Base-by-base conservation (phyloP, 805 yeast genomes). In the Lachancea lanzarotensis region DNA sequence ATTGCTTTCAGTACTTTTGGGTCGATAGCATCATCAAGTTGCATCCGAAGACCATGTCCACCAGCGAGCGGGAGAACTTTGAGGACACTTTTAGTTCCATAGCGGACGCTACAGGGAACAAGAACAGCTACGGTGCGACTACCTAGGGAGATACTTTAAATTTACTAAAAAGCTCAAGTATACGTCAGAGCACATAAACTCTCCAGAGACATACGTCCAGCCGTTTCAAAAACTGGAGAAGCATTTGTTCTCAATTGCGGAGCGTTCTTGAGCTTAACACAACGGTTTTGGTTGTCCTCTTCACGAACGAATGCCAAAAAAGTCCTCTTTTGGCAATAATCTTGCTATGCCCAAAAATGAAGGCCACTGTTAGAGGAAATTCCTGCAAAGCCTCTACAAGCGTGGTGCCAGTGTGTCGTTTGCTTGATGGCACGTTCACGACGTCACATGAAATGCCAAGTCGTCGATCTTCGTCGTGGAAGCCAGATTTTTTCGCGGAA, bases 21-120 rank as follows among this genome's bases (percentile, higher is more conserved):
- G 76, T 84, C 33, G 95, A 85, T 57, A 83, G 79, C 56, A 78
- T 85, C 47, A 84, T 85, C 54, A 83, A 81, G 55, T 70, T 78
- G 52, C 83, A 74, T 17, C 47, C 54, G 19, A 40, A 33, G 22
- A 25, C 31, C n/a, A 22, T 40, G 29, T 40, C 43, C 10, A 19
- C 50, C 12, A 50, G 50, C 32, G 61, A 57, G 40, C 48, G 54
- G 12, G 60, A 62, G 12, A 61, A 55, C 40, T 62, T 62, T 37
- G 67, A 62, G 45, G 51, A 56, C 6, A 51, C 45, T 19, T 47
- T 58, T n/a, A 40, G 17, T 12, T 32, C 27, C 17, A 11, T 15
- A 22, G 19, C 31, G 16, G 11, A 12, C 13, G 3, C 19, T 16
- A 6, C 39, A 8, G 39, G 30, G 5, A 25, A n/a, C 38, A 40